phyloP scores from a whole-genome alignment of 2,329 filamentous ascomycete genomes.

The Exophiala phaeomuriformis region DNA sequence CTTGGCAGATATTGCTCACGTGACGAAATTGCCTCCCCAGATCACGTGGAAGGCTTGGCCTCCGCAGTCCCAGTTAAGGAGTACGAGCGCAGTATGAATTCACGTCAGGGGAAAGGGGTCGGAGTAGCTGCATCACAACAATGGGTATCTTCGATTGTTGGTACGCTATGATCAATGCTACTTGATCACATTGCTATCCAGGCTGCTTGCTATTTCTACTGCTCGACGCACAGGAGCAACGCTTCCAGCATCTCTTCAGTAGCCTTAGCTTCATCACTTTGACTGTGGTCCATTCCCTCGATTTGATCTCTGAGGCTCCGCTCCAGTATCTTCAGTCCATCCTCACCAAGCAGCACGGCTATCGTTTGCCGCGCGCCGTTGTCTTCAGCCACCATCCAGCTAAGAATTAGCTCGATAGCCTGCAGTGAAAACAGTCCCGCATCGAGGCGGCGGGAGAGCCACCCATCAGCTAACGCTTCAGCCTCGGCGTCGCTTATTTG shows the following conservation, averaged over 20 bases:
- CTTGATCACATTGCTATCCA: too few relatives aligned
- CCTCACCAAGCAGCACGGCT: slow-evolving; percentile 55
- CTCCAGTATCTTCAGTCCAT: slow-evolving; percentile 54
- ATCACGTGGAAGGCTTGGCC: neutral
- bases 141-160: too few relatives aligned
- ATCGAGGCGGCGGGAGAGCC: slow-evolving; percentile 68
- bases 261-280: slow-evolving; percentile 47
- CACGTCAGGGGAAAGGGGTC: too few relatives aligned
- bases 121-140: too few relatives aligned
- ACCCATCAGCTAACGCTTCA: slow-evolving; percentile 59
- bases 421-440: slow-evolving; percentile 79
- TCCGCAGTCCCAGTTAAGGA: neutral
- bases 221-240: slow-evolving; percentile 44
- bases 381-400: slow-evolving; percentile 90
- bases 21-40: neutral
- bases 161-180: too few relatives aligned
- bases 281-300: slow-evolving; percentile 49
- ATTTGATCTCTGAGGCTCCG: slow-evolving; percentile 63
- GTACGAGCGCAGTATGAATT: too few relatives aligned
- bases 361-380: slow-evolving; percentile 63
- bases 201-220: slow-evolving; percentile 6
- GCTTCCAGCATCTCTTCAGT: slow-evolving; percentile 60
- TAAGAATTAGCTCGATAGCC: slow-evolving; percentile 72
- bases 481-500: slow-evolving; percentile 51
- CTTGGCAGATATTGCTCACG: slow-evolving; percentile 7